Evolutionary conservation across 208 protist genomes (phyloP).

Genomic region (Angomonas desouzai): DNA sequence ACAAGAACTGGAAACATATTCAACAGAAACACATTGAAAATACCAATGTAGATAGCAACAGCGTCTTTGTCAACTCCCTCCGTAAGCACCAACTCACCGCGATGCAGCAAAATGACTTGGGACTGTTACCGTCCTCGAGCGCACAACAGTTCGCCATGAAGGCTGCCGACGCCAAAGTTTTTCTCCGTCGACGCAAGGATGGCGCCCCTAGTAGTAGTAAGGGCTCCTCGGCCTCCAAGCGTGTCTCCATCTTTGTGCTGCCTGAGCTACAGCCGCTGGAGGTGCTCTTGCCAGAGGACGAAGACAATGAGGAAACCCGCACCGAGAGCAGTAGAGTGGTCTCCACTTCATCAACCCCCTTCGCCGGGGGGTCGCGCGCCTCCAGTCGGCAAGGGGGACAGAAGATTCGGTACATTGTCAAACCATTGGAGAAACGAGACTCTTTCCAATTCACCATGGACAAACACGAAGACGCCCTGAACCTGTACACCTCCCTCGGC

Average conservation of each 20-base stretch:
- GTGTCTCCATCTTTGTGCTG: slow-evolving; percentile 4
- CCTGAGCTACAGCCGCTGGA: not conserved
- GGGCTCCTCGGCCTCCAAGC: not conserved
- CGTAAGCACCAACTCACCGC: not conserved
- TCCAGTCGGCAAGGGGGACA: not conserved
- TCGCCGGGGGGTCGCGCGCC: not conserved
- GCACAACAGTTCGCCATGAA: not conserved
- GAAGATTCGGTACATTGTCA: not conserved
- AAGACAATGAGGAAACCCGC: not conserved
- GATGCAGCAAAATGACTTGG: not conserved
- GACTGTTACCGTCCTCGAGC: not conserved
- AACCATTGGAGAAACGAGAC: not conserved
- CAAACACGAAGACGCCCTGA: not conserved
- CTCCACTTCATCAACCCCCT: not conserved
- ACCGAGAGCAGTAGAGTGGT: not conserved
- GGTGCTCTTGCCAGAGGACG: not conserved
- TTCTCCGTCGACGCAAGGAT: not conserved
- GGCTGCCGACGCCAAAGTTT: not conserved
- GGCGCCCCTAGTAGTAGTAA: not conserved
- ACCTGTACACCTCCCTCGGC: not conserved
- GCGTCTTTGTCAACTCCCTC: not conserved
- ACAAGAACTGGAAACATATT: slow-evolving; percentile 3
- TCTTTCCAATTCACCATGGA: slow-evolving; percentile 8
- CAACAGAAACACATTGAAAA: not conserved
- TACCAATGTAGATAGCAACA: not conserved